A percentile compares a stretch with the other conserved stretches of the same genome.
Conservation (phyloP, 345 rosid genomes). For the Pistacia atlantica region DNA sequence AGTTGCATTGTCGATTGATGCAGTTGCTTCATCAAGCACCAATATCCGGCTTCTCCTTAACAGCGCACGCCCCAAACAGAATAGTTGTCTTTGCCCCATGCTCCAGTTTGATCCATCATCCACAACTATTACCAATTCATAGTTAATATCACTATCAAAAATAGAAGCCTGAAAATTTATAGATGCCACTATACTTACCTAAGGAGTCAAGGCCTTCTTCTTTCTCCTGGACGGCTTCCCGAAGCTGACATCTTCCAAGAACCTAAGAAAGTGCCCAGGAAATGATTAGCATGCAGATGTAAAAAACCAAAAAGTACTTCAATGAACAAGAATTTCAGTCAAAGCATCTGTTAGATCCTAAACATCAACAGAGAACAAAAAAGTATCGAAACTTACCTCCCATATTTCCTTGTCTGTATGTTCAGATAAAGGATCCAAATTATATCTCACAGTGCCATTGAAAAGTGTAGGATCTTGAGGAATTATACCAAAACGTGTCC, state of each 20-base stretch:
- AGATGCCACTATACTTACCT: conserved; percentile 40
- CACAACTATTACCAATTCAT: conserved; percentile 44
- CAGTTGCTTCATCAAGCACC: conserved; percentile 96
- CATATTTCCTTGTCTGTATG: conserved; percentile 85
- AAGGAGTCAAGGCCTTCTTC: conserved; percentile 68
- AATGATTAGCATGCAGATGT: neutral
- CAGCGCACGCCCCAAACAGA: conserved; percentile 79
- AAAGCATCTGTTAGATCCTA: too few relatives aligned
- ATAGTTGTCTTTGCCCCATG: conserved; percentile 86
- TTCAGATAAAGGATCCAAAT: conserved; percentile 77
- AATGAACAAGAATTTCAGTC: neutral
- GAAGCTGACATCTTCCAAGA: conserved; percentile 78
- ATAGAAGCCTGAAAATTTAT: neutral
- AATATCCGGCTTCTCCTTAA: conserved; percentile 78
- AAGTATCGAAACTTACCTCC: conserved; percentile 49
- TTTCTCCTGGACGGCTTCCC: conserved; percentile 78
- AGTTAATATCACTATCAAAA: neutral
- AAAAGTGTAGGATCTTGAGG: conserved; percentile 96
- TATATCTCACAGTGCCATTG: conserved; percentile 90
- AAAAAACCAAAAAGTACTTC: neutral
- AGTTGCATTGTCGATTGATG: conserved; percentile 91
- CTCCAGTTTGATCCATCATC: conserved; percentile 98
- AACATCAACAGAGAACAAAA: neutral
- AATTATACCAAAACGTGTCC: conserved; percentile 78
- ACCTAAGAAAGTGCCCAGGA: conserved; percentile 42